A percentile compares a stretch with the other conserved stretches of the same genome.
These are phyloP conservation scores for Tetrapyrgos nigripes DNA, from an alignment of 1,284 basidiomycete genomes.

Conservation along the genomic window DNA sequence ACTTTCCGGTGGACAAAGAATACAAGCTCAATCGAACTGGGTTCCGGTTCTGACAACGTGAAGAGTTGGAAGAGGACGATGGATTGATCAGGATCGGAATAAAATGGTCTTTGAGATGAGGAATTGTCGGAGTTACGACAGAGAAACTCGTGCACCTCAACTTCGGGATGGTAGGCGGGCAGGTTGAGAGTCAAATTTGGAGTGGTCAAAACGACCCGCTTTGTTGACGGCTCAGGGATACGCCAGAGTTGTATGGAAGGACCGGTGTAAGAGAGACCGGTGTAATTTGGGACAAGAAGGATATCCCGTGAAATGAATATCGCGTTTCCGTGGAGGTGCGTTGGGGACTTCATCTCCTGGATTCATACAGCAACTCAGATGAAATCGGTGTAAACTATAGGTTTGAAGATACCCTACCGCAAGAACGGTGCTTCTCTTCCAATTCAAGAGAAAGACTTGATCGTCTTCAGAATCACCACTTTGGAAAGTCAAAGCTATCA, in stretches of 20 bases:
- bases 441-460: constrained; percentile 8
- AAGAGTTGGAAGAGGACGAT: constrained; percentile 13
- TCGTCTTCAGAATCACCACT: constrained; percentile 2
- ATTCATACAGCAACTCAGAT: too few relatives aligned
- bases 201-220: neutral
- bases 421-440: constrained; percentile 9
- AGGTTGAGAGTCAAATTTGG: constrained; percentile 6
- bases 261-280: too few relatives aligned
- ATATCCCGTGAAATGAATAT: constrained; percentile 9
- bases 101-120: constrained; percentile 7
- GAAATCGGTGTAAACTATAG: too few relatives aligned
- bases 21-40: constrained; percentile 1
- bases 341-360: constrained; percentile 5
- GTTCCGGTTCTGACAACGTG: constrained; percentile 1
- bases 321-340: constrained; percentile 11
- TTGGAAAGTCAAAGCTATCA: constrained; percentile 7
- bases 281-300: constrained; percentile 10
- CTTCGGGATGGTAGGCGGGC: constrained; percentile 1
- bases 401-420: neutral
- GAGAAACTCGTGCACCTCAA: constrained; percentile 12
- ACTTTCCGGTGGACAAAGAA: constrained; percentile 10
- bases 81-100: constrained; percentile 5
- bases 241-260: constrained; percentile 13
- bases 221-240: neutral
- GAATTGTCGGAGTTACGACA: constrained; percentile 8